Base-by-base conservation (phyloP, 129 eudicot species). In the Calendula officinalis region DNA sequence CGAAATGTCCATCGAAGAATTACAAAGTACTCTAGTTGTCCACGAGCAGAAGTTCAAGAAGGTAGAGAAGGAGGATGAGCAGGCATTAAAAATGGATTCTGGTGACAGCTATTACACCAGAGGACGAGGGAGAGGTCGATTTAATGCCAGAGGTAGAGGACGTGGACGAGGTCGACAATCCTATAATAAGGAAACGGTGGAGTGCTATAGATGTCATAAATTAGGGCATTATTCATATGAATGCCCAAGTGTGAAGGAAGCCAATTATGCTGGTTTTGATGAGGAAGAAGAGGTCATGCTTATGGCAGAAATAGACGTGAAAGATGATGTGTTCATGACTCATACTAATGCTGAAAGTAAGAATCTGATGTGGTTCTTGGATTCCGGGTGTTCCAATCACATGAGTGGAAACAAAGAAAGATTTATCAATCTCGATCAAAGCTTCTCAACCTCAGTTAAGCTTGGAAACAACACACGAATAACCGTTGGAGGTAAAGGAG, bases 321-420 rank as follows among this genome's bases (percentile, higher is more conserved):
- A n/a, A n/a, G n/a, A n/a, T n/a, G n/a, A n/a, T n/a, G n/a, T n/a
- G n/a, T n/a, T n/a, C n/a, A n/a, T n/a, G n/a, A n/a, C n/a, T n/a
- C n/a, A n/a, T n/a, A n/a, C n/a, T n/a, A n/a, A n/a, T n/a, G n/a
- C n/a, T 45, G 4, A 3, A 1, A 4, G 12, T 6, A 27, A 27
- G 12, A 6, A 7, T 3, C 4, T 5, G 4, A 0, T 22, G 35
- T 52, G 36, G 57, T 52, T 22, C 16, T 15, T 52, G 7, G 57
- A 52, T n/a, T 52, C 57, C 2, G 57, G 57, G 10, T 52, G 57
- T n/a, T 52, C 57, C 6, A 7, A 52, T n/a, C 57, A 52, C 12
- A 52, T 52, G 36, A 16, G 57, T 22, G 57, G 57, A 3, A 15
- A n/a, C 16, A 52, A 52, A 7, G 57, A 15, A 8, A 13, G 9